These are phyloP conservation scores for Vitis hybrid DNA, from an alignment of 177 flowering plant genomes.

Conservation along the genomic window DNA sequence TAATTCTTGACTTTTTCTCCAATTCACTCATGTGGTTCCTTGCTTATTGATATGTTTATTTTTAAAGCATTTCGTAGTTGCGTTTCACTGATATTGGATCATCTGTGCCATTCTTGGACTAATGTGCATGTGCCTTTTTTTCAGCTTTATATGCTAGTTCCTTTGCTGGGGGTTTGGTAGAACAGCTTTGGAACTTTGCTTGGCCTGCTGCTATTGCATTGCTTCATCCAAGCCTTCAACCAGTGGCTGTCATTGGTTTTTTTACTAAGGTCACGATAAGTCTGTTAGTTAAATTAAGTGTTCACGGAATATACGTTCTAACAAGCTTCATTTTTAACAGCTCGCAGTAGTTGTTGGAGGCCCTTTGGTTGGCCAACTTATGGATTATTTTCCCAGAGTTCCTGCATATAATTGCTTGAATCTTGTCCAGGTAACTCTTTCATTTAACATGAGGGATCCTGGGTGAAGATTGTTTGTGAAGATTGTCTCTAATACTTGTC, in stretches of 20 bases:
- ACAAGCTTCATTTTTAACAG: slow-evolving; percentile 43
- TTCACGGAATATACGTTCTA: slow-evolving; percentile 9
- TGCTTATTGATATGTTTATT: background rate
- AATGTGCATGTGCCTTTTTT: background rate
- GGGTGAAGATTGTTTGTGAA: background rate
- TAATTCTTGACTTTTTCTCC: background rate
- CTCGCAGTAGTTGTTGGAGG: slow-evolving; percentile 76
- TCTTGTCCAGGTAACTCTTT: slow-evolving; percentile 62
- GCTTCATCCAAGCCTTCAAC: slow-evolving; percentile 93
- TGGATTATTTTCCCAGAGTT: slow-evolving; percentile 89
- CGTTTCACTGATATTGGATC: background rate
- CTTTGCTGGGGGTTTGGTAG: slow-evolving; percentile 81
- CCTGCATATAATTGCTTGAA: slow-evolving; percentile 74
- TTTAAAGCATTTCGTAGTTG: background rate
- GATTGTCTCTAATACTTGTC: slow-evolving; percentile 11
- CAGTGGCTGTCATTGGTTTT: slow-evolving; percentile 92
- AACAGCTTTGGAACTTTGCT: slow-evolving; percentile 97
- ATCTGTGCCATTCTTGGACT: slow-evolving; percentile 9
- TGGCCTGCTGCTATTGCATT: slow-evolving; percentile 98
- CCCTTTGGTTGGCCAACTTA: slow-evolving; percentile 82
- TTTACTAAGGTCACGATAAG: slow-evolving; percentile 58
- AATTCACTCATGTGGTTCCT: no score
- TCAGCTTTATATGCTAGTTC: slow-evolving; percentile 87
- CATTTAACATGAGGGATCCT: background rate
- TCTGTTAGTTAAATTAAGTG: background rate